Evolutionary conservation across 169 alveolate species (phyloP), one percentile per base, ranked within the genome.

Genomic region (Plasmodium gaboni): DNA sequence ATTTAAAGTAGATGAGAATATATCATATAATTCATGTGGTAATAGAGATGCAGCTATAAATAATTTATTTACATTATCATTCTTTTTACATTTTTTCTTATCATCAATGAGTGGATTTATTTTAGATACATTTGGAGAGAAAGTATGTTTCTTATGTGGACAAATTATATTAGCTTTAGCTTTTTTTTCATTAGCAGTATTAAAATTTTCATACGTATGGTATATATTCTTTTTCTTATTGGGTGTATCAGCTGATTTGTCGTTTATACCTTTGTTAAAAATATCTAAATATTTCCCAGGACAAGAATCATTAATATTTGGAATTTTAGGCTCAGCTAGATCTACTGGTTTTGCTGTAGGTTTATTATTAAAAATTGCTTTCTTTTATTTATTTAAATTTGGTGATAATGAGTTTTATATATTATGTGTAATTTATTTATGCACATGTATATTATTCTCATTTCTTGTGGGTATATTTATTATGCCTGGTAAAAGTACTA

Each of bases 221-320:
- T 71, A 85, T 70, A 6, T 55, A 2, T 85, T 85, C 64, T 85
- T 85, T 69, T 13, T 85, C 5, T 69, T 69, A 51, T 7, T 85
- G 15, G 92, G 92, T 70, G 28, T 85, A 59, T 85, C 92, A 70
- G 87, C 92, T 1, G 92, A 85, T 50, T 68, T 71, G n/a, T 68
- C 87, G 1, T 85, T 70, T 72, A 63, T 85, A n/a, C 92, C 92
- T 0, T 46, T 85, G 10, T 85, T 85, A 85, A 68, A 85, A 70
- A 17, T 85, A 59, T 85, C 92, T 0, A 85, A 85, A 44, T 85
- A 26, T 28, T 85, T 85, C 15, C 87, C 74, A 3, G 64, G 74
- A 17, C 38, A 71, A 51, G 92, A 85, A 51, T 85, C 92, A 7
- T 55, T 85, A 15, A 60, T 85, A 3, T 85, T 85, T 70, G 92